These are phyloP conservation scores for Paramecium caudatum DNA, from an alignment of 73 alveolate genomes.

Conservation along the genomic window DNA sequence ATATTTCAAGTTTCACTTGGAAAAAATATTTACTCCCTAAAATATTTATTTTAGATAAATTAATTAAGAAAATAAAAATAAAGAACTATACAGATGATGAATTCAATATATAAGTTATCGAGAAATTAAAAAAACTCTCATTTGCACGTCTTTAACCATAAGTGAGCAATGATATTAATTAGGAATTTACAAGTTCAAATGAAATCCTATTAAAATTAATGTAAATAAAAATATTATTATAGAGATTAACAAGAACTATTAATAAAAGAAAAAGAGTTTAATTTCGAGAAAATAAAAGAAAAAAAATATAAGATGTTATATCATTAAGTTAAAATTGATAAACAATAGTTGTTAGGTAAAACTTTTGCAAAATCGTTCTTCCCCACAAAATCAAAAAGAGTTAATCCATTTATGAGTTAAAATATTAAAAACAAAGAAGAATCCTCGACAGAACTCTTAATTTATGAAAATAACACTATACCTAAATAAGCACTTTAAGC, in stretches of 20 bases:
- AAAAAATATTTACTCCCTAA: not conserved
- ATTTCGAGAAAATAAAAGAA: not conserved
- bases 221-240: not conserved
- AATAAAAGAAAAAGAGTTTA: not conserved
- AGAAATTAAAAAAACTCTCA: not conserved
- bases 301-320: not conserved
- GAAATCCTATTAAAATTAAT: not conserved
- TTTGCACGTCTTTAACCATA: conserved; percentile 2
- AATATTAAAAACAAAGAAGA: no score
- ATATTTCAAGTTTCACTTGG: not conserved
- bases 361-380: conserved; percentile 11
- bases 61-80: not conserved
- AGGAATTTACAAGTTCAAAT: not conserved
- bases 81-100: conserved; percentile 24
- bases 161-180: not conserved
- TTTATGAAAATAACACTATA: no score
- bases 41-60: not conserved
- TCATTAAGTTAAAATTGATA: not conserved
- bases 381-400: not conserved
- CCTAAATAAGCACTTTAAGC: no score
- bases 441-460: no score
- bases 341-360: not conserved
- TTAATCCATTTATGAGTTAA: not conserved
- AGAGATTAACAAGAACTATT: not conserved
- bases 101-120: not conserved